Base-by-base conservation (phyloP, 345 rosid species). In the Cardamine chenopodiifolia region DNA sequence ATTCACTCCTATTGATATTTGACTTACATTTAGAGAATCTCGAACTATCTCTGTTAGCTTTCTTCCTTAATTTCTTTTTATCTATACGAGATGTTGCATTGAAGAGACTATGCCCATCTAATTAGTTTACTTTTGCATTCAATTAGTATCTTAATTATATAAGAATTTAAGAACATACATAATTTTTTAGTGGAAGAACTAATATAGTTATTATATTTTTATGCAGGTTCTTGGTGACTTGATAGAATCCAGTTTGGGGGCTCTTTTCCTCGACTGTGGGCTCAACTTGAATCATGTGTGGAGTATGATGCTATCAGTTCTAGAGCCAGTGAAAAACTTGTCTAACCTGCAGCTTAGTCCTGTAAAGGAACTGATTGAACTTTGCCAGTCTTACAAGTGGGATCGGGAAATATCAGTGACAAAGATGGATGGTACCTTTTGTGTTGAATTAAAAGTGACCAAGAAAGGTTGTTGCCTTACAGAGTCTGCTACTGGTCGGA, bases 161-260 rank as follows among this genome's bases (percentile, higher is more conserved):
- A 58, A 44, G 25, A 26, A 45, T 42, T 55, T 31, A 58, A 44
- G 25, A 17, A 35, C 28, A 37, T 31, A 18, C 34, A 31, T 22
- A 18, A 34, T 15, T 42, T 34, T 54, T 52, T 29, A 22, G 22
- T 76, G 72, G 67, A 66, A 65, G 47, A 37, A 56, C 53, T 71
- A 57, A 65, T 49, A 18, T 40, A 64, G 63, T 47, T 58, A 39
- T 49, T 32, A 48, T 72, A 17, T 20, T 29, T 79, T 40, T 70
- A 71, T 70, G 79, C 88, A 90, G 97, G 97, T 82, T 48, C 96
- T 93, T 35, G 94, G 98, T 62, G 98, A 93, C 80, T 80, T 93
- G 86, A 83, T 93, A 28, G 98, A 93, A 82, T 89, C 98, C 75
- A 84, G 73, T 56, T 52, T 89, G 62, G 98, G 97, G 59, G 97